Evolutionary conservation across 805 yeast genomes (phyloP), one percentile per base, ranked within the genome.

Genomic region (Wickerhamomyces hampshirensis): DNA sequence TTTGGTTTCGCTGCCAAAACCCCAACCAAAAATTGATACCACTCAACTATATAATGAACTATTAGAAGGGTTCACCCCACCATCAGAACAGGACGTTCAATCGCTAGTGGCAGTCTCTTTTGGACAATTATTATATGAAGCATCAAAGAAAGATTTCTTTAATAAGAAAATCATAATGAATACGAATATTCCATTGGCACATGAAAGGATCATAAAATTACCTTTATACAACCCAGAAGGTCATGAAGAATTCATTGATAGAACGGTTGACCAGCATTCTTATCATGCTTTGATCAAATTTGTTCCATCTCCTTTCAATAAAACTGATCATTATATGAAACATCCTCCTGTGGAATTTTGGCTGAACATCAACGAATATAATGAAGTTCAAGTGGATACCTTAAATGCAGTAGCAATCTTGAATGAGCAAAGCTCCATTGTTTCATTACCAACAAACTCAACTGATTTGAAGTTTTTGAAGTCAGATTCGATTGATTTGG

Each of bases 331-430:
- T 16, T 53, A 57, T 36, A 48, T 57, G 33, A 49, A 59, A 28
- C 64, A 62, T 31, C 80, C 83, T 3, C 77, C 80, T 1, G 55
- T 77, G 6, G 83, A 77, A 47, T 58, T 77, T 31, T 75, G 80
- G 78, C 56, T 69, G 24, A 72, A 66, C 32, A 53, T 72, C 32
- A 60, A 59, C 14, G 59, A 61, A 12, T 37, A 40, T n/a, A 59
- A 59, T 10, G 51, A 43, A 26, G 67, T 66, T 1, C 69, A 61
- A 24, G 18, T 42, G 14, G 47, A 42, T 6, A 42, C 65, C 23
- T 45, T 74, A 37, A 63, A 63, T 26, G 51, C 70, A 2, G 65
- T 71, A 1, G 59, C 72, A 1, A 69, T 69, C 1, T 71, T 70
- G 19, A 62, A 62, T 7, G 80, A 76, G 42, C 60, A 63, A 31